Evolutionary conservation across 2,329 filamentous ascomycete species (phyloP), one percentile per base, ranked within the genome.

Genomic region (Pseudopyrenochaeta lycopersici): DNA sequence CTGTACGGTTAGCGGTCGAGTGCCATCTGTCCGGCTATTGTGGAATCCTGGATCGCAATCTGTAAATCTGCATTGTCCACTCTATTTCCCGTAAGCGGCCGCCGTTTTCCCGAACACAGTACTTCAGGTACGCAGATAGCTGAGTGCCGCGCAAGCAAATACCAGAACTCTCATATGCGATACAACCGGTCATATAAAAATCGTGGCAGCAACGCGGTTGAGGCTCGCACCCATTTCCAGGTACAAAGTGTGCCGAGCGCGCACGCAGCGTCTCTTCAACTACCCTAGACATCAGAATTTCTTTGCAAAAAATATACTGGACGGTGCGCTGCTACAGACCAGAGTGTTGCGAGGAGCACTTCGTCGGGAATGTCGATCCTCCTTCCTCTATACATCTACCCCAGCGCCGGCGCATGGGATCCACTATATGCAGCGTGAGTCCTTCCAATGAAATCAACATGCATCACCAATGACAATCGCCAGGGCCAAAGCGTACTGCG

Each of bases 331-430:
- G 33, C 44, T 49, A 27, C 42, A 42, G 17, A 32, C 29, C 32
- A 11, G 15, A 17, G n/a, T 17, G 6, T 31, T 33, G 17, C 17
- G 30, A 32, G 21, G 10, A 17, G 14, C 3, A 6, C 15, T 30
- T 17, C 23, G 11, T 12, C 23, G 23, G 30, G 17, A n/a, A 73
- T 73, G 68, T 73, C 70, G n/a, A 65, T 83, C 14, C 72, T 83
- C 36, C 71, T 83, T 18, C 81, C 81, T 46, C 77, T 83, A 35
- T 83, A 83, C 67, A 73, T 83, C 31, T 83, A 83, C 67, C 81
- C 81, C 40, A 68, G 64, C 18, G 69, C 75, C 2, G 79, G 77
- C 18, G 80, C 80, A 15, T 83, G 81, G 81, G 70, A 79, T 62
- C 79, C 80, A 14, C 65, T 83, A 45, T 77, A 80, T 63, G 54